Conservation (phyloP, 1,139 yeast genomes). For the Scheffersomyces cryptocercus region DNA sequence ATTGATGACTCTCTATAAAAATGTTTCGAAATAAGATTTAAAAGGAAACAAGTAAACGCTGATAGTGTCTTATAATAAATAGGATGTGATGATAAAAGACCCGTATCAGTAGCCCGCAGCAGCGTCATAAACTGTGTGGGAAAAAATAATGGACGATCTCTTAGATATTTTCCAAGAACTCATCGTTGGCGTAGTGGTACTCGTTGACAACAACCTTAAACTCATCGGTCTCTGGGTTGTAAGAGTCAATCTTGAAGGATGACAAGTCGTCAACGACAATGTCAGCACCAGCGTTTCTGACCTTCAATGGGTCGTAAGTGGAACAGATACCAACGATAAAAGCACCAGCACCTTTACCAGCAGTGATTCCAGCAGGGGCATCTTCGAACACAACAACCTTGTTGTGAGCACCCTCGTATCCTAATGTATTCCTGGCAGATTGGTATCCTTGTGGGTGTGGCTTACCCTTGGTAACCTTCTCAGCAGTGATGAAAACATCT, state of each 20-base stretch:
- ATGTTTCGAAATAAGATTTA: background rate
- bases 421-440: slow-evolving; percentile 60
- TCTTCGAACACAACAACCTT: slow-evolving; percentile 78
- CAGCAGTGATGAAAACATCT: slow-evolving; percentile 76
- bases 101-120: no score
- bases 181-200: slow-evolving; percentile 49
- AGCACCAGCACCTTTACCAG: slow-evolving; percentile 86
- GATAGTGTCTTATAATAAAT: no score
- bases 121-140: no score
- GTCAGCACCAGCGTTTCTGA: slow-evolving; percentile 76
- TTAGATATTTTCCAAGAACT: slow-evolving; percentile 34
- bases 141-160: slow-evolving; percentile 2
- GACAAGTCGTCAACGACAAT: slow-evolving; percentile 75
- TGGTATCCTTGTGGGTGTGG: slow-evolving; percentile 85
- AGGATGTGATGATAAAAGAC: no score
- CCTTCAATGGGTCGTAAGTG: slow-evolving; percentile 68
- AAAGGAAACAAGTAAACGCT: background rate
- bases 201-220: slow-evolving; percentile 46
- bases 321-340: slow-evolving; percentile 81
- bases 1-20: slow-evolving; percentile 7
- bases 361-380: slow-evolving; percentile 84
- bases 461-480: slow-evolving; percentile 73
- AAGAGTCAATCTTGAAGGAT: slow-evolving; percentile 43
- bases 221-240: slow-evolving; percentile 47
- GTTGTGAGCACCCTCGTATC: slow-evolving; percentile 45